These are phyloP conservation scores for Elongisporangium prolatum DNA, from an alignment of 352 stramenopile species.

Conservation along the genomic window DNA sequence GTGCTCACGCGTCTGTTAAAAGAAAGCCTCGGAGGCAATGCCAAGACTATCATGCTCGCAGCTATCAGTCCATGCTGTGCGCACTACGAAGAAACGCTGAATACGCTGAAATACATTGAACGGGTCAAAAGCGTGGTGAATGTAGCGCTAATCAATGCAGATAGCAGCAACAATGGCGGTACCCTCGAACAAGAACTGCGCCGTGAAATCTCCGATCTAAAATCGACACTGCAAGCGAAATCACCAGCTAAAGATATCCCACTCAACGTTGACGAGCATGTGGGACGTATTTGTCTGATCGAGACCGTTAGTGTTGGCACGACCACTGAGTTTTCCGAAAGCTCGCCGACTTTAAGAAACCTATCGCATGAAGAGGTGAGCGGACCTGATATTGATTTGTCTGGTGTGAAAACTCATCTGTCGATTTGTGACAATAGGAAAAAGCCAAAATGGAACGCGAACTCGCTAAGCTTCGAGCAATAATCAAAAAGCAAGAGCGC, in stretches of 20 bases:
- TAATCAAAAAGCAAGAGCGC: constrained; percentile 29
- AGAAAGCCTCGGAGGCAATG: constrained; percentile 74
- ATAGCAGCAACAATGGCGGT: constrained; percentile 17
- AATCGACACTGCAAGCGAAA: constrained; percentile 21
- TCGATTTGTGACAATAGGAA: constrained; percentile 27
- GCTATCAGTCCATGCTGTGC: constrained; percentile 75
- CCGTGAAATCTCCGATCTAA: constrained; percentile 37
- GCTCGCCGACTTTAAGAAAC: not conserved
- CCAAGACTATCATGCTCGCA: constrained; percentile 86
- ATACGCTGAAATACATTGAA: constrained; percentile 79
- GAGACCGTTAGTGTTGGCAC: not conserved
- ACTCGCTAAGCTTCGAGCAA: constrained; percentile 27
- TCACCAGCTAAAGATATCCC: not conserved
- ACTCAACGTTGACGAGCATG: not conserved
- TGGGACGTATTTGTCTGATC: not conserved
- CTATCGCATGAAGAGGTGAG: not conserved
- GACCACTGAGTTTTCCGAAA: not conserved
- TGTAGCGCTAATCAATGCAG: constrained; percentile 26
- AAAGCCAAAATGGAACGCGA: constrained; percentile 33
- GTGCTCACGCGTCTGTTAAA: constrained; percentile 82
- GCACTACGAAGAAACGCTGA: constrained; percentile 87
- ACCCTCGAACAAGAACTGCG: constrained; percentile 24
- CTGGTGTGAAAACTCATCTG: constrained; percentile 1
- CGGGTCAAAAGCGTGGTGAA: constrained; percentile 56
- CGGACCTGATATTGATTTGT: constrained; percentile 14